These are phyloP conservation scores for Solanum pinnatisectum DNA, from an alignment of 257 asterid species.

Conservation along the genomic window DNA sequence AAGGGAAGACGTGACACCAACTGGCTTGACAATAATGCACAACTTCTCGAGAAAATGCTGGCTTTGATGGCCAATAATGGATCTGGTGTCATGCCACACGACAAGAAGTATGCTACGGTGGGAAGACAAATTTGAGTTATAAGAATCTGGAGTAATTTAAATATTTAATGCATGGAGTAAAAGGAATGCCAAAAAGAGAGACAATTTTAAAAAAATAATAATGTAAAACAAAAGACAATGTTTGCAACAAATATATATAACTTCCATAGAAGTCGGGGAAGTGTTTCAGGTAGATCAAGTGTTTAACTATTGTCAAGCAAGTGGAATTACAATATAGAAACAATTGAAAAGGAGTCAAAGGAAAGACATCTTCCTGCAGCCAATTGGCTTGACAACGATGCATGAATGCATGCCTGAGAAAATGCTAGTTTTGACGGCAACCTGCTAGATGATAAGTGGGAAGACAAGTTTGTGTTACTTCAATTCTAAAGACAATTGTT, in stretches of 20 bases:
- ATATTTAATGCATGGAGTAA: neutral
- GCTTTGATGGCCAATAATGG: no score
- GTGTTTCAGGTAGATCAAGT: neutral
- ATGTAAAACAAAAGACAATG: neutral
- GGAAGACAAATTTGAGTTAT: no score
- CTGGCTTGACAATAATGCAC: neutral
- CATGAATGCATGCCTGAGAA: neutral
- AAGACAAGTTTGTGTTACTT: neutral
- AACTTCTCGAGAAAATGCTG: no score
- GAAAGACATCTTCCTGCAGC: neutral
- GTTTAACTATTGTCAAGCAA: neutral
- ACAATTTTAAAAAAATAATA: neutral
- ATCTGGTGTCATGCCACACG: neutral
- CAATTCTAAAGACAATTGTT: neutral
- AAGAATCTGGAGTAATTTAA: neutral
- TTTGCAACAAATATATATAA: neutral
- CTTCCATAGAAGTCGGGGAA: neutral
- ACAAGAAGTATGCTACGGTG: no score
- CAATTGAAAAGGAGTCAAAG: neutral
- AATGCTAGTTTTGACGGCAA: neutral
- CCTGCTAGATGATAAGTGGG: neutral
- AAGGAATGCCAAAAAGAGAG: neutral
- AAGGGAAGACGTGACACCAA: neutral
- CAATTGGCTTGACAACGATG: neutral
- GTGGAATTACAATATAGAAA: neutral